Conservation (phyloP, 768 basidiomycete species). For the Cystoderma amianthinum region DNA sequence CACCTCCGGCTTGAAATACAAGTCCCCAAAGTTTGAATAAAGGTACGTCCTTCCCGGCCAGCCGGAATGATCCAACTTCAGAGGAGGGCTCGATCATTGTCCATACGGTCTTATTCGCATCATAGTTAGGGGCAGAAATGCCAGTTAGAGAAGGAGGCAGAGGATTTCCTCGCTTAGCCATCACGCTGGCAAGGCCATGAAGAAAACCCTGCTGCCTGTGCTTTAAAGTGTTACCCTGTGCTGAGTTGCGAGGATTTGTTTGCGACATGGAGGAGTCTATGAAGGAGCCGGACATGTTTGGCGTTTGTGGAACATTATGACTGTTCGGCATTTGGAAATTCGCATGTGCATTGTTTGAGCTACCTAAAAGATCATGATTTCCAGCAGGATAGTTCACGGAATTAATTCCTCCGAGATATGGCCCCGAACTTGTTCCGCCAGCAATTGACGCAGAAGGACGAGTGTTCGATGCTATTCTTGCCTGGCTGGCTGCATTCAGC, state of each 20-base stretch:
- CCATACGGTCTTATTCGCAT: constrained; percentile 59
- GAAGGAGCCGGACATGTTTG: constrained; percentile 29
- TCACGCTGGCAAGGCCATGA: constrained; percentile 49
- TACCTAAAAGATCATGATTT: constrained; percentile 35
- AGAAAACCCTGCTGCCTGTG: constrained; percentile 59
- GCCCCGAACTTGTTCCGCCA: constrained; percentile 59
- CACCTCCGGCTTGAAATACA: constrained; percentile 57
- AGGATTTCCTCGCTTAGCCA: constrained; percentile 51
- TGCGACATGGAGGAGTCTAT: constrained; percentile 39
- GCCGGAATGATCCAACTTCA: constrained; percentile 57
- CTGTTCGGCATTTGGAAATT: constrained; percentile 39
- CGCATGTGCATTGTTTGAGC: constrained; percentile 27
- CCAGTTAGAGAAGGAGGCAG: constrained; percentile 74
- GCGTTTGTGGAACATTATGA: constrained; percentile 27
- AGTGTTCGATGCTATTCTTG: constrained; percentile 51
- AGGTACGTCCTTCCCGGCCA: constrained; percentile 72
- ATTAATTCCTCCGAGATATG: constrained; percentile 60
- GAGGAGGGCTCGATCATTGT: constrained; percentile 54
- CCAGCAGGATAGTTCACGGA: constrained; percentile 33
- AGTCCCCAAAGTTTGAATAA: constrained; percentile 68
- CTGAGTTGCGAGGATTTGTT: constrained; percentile 28
- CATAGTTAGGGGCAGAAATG: constrained; percentile 48
- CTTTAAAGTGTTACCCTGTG: constrained; percentile 30
- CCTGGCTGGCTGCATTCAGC: constrained; percentile 56
- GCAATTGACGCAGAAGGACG: constrained; percentile 25